A percentile compares a stretch with the other conserved stretches of the same genome.
Evolutionary conservation across 129 eudicot genomes (phyloP).

Genomic region (Ambrosia artemisiifolia): DNA sequence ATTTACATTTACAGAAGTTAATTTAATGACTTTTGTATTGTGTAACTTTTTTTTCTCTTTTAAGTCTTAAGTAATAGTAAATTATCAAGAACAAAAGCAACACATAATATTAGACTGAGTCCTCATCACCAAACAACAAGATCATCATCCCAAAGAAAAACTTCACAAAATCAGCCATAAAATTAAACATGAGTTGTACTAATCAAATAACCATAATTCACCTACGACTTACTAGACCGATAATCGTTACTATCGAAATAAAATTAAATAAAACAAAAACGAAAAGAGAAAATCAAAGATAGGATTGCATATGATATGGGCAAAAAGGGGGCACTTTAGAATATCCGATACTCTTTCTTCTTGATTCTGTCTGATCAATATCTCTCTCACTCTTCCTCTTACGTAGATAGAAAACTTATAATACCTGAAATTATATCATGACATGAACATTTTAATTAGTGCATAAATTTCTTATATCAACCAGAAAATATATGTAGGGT

Average conservation of each 20-base stretch:
- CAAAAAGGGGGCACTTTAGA: conserved; percentile 41
- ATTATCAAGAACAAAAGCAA: conserved; percentile 19
- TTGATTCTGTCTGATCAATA: conserved; percentile 51
- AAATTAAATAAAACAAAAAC: conserved; percentile 21
- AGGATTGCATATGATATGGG: conserved; percentile 36
- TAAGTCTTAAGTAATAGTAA: too few species aligned
- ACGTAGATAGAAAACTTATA: conserved; percentile 21
- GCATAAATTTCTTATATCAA: neutral
- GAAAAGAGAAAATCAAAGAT: conserved; percentile 31
- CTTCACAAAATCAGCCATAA: conserved; percentile 37
- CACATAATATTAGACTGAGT: conserved; percentile 38
- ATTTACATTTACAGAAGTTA: neutral
- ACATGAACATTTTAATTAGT: neutral
- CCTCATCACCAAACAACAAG: conserved; percentile 37
- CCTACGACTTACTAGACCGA: conserved; percentile 31
- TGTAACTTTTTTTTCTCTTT: too few species aligned
- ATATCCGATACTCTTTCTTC: conserved; percentile 40
- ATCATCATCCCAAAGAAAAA: conserved; percentile 32
- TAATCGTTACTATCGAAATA: conserved; percentile 26
- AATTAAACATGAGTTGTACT: conserved; percentile 36
- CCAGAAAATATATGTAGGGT: neutral
- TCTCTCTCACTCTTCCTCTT: conserved; percentile 44
- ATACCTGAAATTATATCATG: conserved; percentile 42
- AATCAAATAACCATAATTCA: conserved; percentile 44
- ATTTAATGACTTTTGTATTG: neutral